These are phyloP conservation scores for Phylloporus arenicola DNA, from an alignment of 768 basidiomycete species.

Conservation along the genomic window DNA sequence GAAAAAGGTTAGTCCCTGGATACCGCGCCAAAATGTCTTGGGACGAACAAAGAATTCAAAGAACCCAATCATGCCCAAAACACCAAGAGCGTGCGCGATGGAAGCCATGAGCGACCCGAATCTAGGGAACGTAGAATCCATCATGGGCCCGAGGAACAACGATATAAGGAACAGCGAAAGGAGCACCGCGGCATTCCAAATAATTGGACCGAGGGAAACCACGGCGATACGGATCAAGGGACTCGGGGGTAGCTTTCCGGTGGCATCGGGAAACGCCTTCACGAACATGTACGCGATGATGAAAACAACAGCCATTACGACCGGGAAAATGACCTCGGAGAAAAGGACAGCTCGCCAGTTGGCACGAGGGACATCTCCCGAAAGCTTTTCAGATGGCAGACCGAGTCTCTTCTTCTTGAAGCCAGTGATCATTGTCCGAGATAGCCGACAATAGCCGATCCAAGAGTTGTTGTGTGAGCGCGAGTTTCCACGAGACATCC, in stretches of 20 bases:
- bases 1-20: constrained; percentile 11
- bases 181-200: constrained; percentile 89
- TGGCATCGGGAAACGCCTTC: constrained; percentile 70
- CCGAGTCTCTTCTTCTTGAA: constrained; percentile 98
- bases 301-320: constrained; percentile 81
- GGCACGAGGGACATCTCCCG: constrained; percentile 91
- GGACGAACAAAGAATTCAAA: constrained; percentile 88
- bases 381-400: constrained; percentile 94
- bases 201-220: constrained; percentile 89
- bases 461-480: constrained; percentile 96
- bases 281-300: constrained; percentile 89
- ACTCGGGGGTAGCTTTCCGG: constrained; percentile 64
- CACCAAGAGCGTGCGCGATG: constrained; percentile 77
- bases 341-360: constrained; percentile 86
- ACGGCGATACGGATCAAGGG: constrained; percentile 91
- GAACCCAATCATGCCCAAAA: constrained; percentile 85
- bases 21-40: background rate
- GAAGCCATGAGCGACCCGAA: constrained; percentile 93
- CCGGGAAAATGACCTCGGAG: constrained; percentile 82
- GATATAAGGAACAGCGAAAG: constrained; percentile 86
- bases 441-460: constrained; percentile 98
- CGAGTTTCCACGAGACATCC: constrained; percentile 99
- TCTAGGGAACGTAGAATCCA: constrained; percentile 75
- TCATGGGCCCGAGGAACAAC: constrained; percentile 87
- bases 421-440: constrained; percentile 98